Evolutionary conservation across 768 basidiomycete species (phyloP).

Genomic region (Erythrobasidium yunnanense): DNA sequence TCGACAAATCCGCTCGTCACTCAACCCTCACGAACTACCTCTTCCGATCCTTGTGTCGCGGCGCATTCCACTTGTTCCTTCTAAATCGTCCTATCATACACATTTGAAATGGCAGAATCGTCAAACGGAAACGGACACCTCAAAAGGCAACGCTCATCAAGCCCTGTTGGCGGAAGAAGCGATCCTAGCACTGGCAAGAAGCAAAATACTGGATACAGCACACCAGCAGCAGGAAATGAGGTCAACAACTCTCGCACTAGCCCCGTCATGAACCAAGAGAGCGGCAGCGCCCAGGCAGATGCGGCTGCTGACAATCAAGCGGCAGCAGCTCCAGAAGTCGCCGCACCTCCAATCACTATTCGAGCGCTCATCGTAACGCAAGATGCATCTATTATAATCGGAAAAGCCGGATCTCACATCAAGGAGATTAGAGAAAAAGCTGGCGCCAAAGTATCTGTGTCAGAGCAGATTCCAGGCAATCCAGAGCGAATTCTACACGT

Average conservation of each 20-base stretch:
- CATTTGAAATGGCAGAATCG: not conserved
- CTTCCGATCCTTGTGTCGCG: too few species aligned
- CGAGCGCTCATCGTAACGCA: slow-evolving; percentile 96
- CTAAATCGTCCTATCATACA: not conserved
- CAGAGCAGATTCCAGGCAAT: slow-evolving; percentile 95
- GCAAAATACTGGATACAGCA: not conserved
- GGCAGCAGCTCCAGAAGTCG: not conserved
- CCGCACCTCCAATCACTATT: slow-evolving; percentile 63
- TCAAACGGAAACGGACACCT: not conserved
- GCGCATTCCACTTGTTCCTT: not conserved
- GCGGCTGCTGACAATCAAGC: not conserved
- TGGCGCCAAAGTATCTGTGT: slow-evolving; percentile 89
- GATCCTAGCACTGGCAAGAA: not conserved
- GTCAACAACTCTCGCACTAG: not conserved
- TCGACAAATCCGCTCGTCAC: too few species aligned
- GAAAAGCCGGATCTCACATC: slow-evolving; percentile 68
- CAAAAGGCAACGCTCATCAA: not conserved
- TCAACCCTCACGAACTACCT: too few species aligned
- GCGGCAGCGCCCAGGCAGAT: not conserved
- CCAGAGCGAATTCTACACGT: slow-evolving; percentile 98
- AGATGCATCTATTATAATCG: slow-evolving; percentile 98
- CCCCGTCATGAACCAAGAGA: not conserved
- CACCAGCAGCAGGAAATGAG: not conserved
- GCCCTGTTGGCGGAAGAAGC: not conserved
- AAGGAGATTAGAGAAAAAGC: slow-evolving; percentile 98